These are phyloP conservation scores for Neonectria punicea DNA, from an alignment of 2,329 filamentous ascomycete genomes.

Conservation along the genomic window DNA sequence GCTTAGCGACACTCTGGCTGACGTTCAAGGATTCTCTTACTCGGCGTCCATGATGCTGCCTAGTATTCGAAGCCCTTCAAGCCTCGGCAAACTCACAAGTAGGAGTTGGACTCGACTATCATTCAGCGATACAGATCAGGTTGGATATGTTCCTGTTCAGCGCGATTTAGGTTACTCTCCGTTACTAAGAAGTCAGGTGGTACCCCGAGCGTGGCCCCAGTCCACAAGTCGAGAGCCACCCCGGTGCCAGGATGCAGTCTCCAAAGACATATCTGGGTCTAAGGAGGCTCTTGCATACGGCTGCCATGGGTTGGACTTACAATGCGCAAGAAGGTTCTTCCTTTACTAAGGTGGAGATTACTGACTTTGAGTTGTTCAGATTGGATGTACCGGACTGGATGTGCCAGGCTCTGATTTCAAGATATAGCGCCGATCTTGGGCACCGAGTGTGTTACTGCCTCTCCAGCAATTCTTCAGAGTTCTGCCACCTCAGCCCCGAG, in stretches of 20 bases:
- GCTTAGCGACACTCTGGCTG: constrained; percentile 37
- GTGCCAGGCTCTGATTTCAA: constrained; percentile 31
- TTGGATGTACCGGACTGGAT: constrained; percentile 26
- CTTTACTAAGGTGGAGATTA: constrained; percentile 36
- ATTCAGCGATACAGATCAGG: constrained; percentile 26
- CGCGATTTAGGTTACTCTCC: constrained; percentile 39
- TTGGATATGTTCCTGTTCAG: constrained; percentile 31
- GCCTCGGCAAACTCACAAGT: constrained; percentile 21
- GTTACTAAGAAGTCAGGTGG: constrained; percentile 45
- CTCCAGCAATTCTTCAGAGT: constrained; percentile 21
- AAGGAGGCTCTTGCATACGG: constrained; percentile 41
- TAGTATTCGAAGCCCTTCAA: constrained; percentile 17
- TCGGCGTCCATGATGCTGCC: constrained; percentile 45
- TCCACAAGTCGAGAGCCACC: constrained; percentile 45
- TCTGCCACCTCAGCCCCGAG: constrained; percentile 36
- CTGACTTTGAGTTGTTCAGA: constrained; percentile 28
- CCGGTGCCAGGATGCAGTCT: constrained; percentile 40
- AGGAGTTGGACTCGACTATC: constrained; percentile 12
- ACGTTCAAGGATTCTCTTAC: constrained; percentile 39
- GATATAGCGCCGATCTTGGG: constrained; percentile 39
- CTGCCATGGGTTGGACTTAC: constrained; percentile 37
- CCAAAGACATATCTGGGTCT: constrained; percentile 39
- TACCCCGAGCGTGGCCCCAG: constrained; percentile 46
- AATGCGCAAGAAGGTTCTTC: constrained; percentile 27
- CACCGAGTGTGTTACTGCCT: constrained; percentile 15